Evolutionary conservation across 2,329 filamentous ascomycete species (phyloP).

Genomic region (Chrysoporthe puriensis): DNA sequence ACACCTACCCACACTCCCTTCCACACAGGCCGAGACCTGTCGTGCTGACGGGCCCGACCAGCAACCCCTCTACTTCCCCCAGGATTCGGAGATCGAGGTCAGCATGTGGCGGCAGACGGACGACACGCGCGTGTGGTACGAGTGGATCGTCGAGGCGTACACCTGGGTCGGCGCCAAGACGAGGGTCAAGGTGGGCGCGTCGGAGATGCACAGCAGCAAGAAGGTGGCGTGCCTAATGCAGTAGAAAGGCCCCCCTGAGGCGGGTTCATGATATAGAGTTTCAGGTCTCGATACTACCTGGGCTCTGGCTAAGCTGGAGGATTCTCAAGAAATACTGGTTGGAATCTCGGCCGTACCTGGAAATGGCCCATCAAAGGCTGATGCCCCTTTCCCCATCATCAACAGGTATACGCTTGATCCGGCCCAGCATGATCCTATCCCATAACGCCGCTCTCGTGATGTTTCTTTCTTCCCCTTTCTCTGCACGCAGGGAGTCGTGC

Average conservation of each 20-base stretch:
- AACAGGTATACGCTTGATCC: neutral
- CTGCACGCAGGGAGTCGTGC: too few relatives aligned
- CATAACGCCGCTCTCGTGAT: conserved; percentile 1
- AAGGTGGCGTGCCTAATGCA: conserved; percentile 72
- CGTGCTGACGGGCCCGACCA: conserved; percentile 40
- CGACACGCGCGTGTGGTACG: conserved; percentile 96
- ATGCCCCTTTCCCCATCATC: neutral
- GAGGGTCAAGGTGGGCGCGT: conserved; percentile 67
- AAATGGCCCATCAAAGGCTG: conserved; percentile 10
- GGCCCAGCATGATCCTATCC: neutral
- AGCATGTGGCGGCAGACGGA: conserved; percentile 97
- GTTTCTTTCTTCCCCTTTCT: neutral
- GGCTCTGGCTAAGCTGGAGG: conserved; percentile 21
- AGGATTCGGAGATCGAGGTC: conserved; percentile 81
- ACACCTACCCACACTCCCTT: neutral
- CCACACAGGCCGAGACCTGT: neutral
- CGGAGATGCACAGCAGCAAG: conserved; percentile 70
- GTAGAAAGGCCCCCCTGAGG: conserved; percentile 38
- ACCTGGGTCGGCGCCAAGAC: conserved; percentile 62
- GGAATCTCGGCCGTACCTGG: conserved; percentile 23
- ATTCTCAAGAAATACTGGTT: conserved; percentile 18
- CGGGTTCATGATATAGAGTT: neutral
- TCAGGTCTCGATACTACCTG: conserved; percentile 4
- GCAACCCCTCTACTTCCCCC: conserved; percentile 84
- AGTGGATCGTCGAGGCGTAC: conserved; percentile 93